These are phyloP conservation scores for Ogataea siamensis DNA, from an alignment of 805 yeast genomes.

Conservation along the genomic window DNA sequence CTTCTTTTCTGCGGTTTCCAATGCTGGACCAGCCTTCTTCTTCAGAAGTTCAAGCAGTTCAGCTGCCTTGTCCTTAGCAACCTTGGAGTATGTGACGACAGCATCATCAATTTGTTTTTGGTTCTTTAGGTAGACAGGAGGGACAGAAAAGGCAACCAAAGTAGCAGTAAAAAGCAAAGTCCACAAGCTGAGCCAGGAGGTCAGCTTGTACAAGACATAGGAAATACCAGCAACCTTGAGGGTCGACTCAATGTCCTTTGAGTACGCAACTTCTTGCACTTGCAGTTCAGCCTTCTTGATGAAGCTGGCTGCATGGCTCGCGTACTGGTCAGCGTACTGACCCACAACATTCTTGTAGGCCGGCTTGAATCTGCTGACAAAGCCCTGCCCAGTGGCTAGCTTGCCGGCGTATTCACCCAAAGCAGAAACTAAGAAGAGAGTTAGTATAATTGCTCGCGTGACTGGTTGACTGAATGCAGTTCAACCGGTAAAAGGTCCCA, in stretches of 20 bases:
- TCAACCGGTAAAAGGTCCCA: constrained; percentile 7
- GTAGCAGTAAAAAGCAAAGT: constrained; percentile 57
- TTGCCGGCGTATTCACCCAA: constrained; percentile 76
- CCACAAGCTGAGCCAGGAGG: constrained; percentile 74
- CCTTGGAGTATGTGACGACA: constrained; percentile 43
- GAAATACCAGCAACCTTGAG: constrained; percentile 66
- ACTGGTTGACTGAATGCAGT: constrained; percentile 1
- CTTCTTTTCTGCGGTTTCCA: constrained; percentile 55
- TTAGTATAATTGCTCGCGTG: constrained; percentile 12
- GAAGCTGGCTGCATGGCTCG: constrained; percentile 38
- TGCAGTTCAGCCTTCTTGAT: constrained; percentile 51
- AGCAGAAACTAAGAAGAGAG: constrained; percentile 47
- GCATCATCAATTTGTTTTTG: constrained; percentile 74
- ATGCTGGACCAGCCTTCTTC: constrained; percentile 51
- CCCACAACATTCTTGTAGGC: constrained; percentile 37
- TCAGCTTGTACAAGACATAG: constrained; percentile 66
- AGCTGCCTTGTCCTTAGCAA: constrained; percentile 51
- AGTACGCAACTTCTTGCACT: constrained; percentile 56
- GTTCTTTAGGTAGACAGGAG: constrained; percentile 69
- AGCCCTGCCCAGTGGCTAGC: constrained; percentile 71
- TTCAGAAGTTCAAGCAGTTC: constrained; percentile 40
- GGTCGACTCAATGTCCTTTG: constrained; percentile 71
- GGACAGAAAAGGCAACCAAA: constrained; percentile 67
- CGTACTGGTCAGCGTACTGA: constrained; percentile 28
- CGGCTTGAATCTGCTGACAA: constrained; percentile 75